Evolutionary conservation across 208 protist genomes (phyloP), one percentile per base, ranked within the genome.

Genomic region (Leishmania mexicana): DNA sequence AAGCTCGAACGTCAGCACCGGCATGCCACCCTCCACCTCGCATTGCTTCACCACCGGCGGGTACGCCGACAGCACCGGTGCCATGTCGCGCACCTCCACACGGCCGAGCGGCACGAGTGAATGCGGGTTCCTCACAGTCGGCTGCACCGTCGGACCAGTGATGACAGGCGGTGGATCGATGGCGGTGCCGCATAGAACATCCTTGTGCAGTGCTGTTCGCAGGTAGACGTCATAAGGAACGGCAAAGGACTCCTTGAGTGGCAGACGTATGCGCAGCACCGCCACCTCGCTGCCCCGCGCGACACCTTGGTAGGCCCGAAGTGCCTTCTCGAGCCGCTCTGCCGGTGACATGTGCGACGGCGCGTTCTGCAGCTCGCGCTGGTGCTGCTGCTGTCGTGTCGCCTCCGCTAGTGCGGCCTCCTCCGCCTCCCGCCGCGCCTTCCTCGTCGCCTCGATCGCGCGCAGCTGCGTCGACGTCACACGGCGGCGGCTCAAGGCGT

Each of bases 21-120:
- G 94, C 57, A 95, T 58, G 65, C 83, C 87, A n/a, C 92, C 91
- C 85, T 97, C 94, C 57, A 97, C 85, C 85, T 96, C 94, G 76
- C 94, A 97, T 85, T 97, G 93, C 86, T 95, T 97, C 64, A 97
- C 81, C 38, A 81, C 72, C 13, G 86, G 75, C 3, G 94, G 94
- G 53, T 77, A 64, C 21, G 83, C 81, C n/a, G 81, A 60, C 38
- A 96, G 68, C 38, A 49, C 31, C 11, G 94, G 90, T 31, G 92
- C 78, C 58, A 81, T 75, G 75, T 97, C 94, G 35, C 88, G 65
- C 49, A 96, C 89, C 76, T 93, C 89, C 42, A 96, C 71, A n/a
- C 92, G 86, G 28, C 88, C 85, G 75, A 96, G 87, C 64, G 87
- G 51, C 35, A 96, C 90, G 47, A 95, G 83, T 35, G 93, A 83